phyloP scores from a whole-genome alignment of 768 basidiomycete genomes.

The Suillus placidus region DNA sequence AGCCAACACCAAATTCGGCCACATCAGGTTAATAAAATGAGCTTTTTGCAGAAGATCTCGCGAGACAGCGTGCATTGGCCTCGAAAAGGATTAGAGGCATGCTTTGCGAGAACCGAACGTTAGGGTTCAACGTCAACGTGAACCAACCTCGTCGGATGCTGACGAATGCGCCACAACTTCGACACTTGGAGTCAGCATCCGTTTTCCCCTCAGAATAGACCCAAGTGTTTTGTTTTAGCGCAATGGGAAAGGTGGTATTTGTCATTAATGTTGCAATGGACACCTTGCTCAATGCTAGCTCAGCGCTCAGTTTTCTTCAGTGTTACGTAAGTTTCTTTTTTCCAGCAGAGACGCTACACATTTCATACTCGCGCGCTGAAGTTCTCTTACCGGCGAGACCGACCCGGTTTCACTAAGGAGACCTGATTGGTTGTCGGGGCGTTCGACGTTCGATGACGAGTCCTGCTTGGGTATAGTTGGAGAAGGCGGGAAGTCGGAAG shows the following conservation, averaged over 20 bases:
- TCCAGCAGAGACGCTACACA: not conserved
- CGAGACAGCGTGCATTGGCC: not conserved
- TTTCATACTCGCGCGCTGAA: not conserved
- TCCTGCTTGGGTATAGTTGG: not conserved
- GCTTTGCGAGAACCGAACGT: too few species aligned
- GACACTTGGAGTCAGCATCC: not conserved
- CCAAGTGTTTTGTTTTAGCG: not conserved
- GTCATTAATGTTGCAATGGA: not conserved
- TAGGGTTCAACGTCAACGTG: not conserved
- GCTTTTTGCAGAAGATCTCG: not conserved
- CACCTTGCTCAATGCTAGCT: not conserved
- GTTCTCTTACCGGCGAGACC: not conserved
- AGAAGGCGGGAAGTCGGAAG: not conserved
- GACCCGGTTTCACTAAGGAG: not conserved
- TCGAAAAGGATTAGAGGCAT: not conserved
- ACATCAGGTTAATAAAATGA: not conserved
- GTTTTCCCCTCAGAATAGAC: not conserved
- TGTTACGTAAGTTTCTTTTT: not conserved
- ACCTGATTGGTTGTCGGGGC: not conserved
- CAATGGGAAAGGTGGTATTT: not conserved
- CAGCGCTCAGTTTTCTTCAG: not conserved
- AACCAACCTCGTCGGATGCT: not conserved
- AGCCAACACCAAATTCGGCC: not conserved
- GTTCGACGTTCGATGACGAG: not conserved
- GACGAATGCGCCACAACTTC: not conserved